phyloP scores from a whole-genome alignment of 805 yeast genomes.

The Candida jianshihensis region DNA sequence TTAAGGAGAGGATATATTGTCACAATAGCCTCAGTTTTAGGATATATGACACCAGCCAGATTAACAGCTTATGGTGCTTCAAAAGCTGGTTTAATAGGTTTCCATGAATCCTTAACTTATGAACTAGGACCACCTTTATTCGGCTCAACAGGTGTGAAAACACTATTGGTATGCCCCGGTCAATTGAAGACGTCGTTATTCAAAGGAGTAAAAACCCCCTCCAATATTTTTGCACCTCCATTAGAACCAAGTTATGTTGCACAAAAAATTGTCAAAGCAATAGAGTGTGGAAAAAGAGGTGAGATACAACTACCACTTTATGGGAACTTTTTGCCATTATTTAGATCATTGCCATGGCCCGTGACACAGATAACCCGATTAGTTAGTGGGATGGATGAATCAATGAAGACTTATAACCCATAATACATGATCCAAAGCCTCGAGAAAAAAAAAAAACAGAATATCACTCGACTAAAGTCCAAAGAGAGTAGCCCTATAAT shows the following conservation, averaged over 20 bases:
- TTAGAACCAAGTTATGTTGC: constrained; percentile 68
- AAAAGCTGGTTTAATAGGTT: constrained; percentile 76
- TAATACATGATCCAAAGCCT: too few species aligned
- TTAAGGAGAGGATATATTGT: constrained; percentile 66
- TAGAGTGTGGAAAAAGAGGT: constrained; percentile 57
- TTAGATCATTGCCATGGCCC: constrained; percentile 71
- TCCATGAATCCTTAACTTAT: constrained; percentile 74
- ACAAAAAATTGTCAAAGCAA: constrained; percentile 41
- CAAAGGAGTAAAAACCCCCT: constrained; percentile 65
- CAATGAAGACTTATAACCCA: constrained; percentile 24
- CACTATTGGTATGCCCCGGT: constrained; percentile 81
- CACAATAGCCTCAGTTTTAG: constrained; percentile 79
- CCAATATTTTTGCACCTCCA: constrained; percentile 72
- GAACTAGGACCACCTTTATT: constrained; percentile 50
- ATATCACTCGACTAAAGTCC: too few species aligned
- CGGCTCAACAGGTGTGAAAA: constrained; percentile 50
- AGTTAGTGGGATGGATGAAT: constrained; percentile 39
- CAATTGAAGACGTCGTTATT: constrained; percentile 77
- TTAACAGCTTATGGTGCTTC: constrained; percentile 81
- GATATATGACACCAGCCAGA: constrained; percentile 78
- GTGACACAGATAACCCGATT: constrained; percentile 34
- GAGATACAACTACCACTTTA: constrained; percentile 72
- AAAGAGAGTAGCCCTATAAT: too few species aligned
- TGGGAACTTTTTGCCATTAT: constrained; percentile 63
- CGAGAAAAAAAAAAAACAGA: too few species aligned